Evolutionary conservation across 768 basidiomycete species (phyloP), one percentile per base, ranked within the genome.

Genomic region (Termitomyces sp.): DNA sequence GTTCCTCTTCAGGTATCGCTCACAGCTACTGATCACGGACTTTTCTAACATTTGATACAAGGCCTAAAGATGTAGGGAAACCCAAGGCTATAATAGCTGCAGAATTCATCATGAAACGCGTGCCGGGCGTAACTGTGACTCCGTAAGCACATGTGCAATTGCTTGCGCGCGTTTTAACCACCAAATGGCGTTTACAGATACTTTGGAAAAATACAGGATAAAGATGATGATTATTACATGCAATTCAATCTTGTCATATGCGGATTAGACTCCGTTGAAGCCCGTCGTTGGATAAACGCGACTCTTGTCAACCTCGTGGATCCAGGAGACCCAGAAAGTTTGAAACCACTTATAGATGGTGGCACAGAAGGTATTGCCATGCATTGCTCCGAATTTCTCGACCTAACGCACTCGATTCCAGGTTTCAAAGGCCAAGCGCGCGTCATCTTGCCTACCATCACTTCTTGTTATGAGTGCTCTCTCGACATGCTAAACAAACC

Each of bases 371-470:
- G 96, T 92, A 56, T 40, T 71, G 13, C 35, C 42, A 46, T 16
- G 32, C 45, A 24, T 53, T 20, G 50, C 26, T 28, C 45, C 40
- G 14, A 51, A 20, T 45, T 45, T n/a, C 10, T 35, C 51, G 42
- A 46, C 57, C 58, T 52, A 18, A 24, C 10, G 6, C 44, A 53
- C 42, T 32, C 36, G 38, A 50, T 35, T 38, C 13, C 66, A 98
- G 95, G 96, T 30, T 99, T 99, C 84, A 96, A 93, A 74, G 97
- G 97, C 16, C 97, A 99, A 74, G 94, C 95, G 43, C 86, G 95
- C 60, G 95, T 98, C 44, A 98, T 99, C 65, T 78, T 99, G 16
- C 97, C 97, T 1, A 93, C 92, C 1, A 82, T 98, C 57, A 88
- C 94, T 10, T 95, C 95, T 8, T 99, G 97, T 70, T 98, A 98